Conservation (phyloP, 345 rosid genomes). For the Pistacia atlantica region DNA sequence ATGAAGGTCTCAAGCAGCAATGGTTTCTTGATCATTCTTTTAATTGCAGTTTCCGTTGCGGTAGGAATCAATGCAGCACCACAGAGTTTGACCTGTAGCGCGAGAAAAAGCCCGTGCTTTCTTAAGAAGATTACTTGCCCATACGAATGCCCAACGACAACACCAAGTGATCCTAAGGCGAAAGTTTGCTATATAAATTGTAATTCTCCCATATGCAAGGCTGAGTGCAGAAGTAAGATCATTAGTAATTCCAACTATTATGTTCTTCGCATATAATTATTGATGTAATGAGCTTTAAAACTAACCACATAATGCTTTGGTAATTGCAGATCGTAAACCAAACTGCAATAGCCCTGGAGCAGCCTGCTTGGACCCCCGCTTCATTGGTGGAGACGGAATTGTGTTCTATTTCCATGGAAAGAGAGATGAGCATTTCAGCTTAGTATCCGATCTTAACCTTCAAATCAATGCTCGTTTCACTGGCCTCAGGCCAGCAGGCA, state of each 20-base stretch:
- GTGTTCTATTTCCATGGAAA: slow-evolving; percentile 72
- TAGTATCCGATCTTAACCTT: slow-evolving; percentile 53
- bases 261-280: neutral
- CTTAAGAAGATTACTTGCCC: slow-evolving; percentile 33
- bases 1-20: slow-evolving; percentile 21
- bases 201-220: slow-evolving; percentile 29
- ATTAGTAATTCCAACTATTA: neutral
- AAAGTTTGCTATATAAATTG: slow-evolving; percentile 43
- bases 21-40: slow-evolving; percentile 10
- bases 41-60: slow-evolving; percentile 19
- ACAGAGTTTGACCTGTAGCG: slow-evolving; percentile 13
- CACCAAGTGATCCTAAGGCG: slow-evolving; percentile 8
- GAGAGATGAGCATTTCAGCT: slow-evolving; percentile 51
- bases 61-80: slow-evolving; percentile 17
- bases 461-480: slow-evolving; percentile 69
- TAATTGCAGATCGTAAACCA: slow-evolving; percentile 29
- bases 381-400: slow-evolving; percentile 64
- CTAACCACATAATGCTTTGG: neutral
- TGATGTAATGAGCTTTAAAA: neutral
- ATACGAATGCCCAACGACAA: slow-evolving; percentile 29
- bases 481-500: slow-evolving; percentile 54
- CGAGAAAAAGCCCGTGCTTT: slow-evolving; percentile 24
- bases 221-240: slow-evolving; percentile 36
- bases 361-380: slow-evolving; percentile 65
- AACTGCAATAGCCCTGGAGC: slow-evolving; percentile 50